Conservation (phyloP, 495 filamentous ascomycete species). For the Delitschia confertaspora region DNA sequence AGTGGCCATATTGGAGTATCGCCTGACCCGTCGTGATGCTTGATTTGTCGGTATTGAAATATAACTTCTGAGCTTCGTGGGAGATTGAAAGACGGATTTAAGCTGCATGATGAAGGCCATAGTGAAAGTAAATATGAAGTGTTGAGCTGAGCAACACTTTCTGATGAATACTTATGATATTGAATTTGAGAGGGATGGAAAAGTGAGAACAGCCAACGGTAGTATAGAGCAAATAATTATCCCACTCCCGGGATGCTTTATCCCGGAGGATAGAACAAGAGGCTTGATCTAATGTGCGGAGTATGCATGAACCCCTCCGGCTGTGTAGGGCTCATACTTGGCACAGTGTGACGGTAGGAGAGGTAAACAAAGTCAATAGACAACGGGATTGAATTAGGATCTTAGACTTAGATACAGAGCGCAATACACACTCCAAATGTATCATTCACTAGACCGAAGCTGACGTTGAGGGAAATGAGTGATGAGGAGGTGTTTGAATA, state of each 20-base stretch:
- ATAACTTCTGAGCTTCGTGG: not conserved
- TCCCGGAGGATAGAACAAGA: not conserved
- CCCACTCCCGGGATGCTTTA: not conserved
- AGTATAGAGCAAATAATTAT: not conserved
- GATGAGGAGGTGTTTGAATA: too few relatives aligned
- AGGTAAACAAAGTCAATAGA: too few relatives aligned
- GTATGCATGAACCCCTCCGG: slow-evolving; percentile 4
- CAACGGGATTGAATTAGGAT: too few relatives aligned
- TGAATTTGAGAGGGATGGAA: too few relatives aligned
- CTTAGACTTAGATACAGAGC: too few relatives aligned
- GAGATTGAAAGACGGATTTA: slow-evolving; percentile 4
- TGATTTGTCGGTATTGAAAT: not conserved
- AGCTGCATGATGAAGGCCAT: slow-evolving; percentile 9
- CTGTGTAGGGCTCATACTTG: too few relatives aligned
- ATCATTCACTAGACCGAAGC: too few relatives aligned
- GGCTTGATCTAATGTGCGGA: slow-evolving; percentile 5
- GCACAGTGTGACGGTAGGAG: too few relatives aligned
- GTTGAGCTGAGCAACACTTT: not conserved
- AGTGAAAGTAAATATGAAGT: not conserved
- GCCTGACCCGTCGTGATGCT: slow-evolving; percentile 5
- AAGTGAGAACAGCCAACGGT: too few relatives aligned
- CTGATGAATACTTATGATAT: too few relatives aligned
- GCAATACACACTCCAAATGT: too few relatives aligned
- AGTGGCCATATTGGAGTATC: slow-evolving; percentile 5
- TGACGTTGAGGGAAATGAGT: too few relatives aligned